These are phyloP conservation scores for Fusarium sp. DNA, from an alignment of 2,329 filamentous ascomycete genomes.

Conservation along the genomic window DNA sequence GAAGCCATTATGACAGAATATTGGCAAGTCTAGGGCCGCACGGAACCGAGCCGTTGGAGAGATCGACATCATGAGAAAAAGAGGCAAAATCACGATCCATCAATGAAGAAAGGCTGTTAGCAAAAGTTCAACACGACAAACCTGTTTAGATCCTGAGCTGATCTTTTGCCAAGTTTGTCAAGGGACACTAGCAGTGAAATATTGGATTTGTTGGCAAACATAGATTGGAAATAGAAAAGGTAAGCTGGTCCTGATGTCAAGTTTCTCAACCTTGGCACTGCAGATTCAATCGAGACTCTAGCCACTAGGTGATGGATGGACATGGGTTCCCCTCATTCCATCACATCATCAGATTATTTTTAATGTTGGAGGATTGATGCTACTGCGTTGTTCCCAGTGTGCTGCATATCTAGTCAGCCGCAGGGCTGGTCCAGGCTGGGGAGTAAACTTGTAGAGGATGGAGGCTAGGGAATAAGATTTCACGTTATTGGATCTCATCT, in stretches of 20 bases:
- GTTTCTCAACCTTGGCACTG: conserved; percentile 22
- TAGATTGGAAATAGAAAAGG: conserved; percentile 13
- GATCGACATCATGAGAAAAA: conserved; percentile 2
- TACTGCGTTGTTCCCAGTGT: not conserved
- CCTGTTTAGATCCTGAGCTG: conserved; percentile 18
- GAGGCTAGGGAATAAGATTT: conserved; percentile 7
- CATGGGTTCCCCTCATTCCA: conserved; percentile 31
- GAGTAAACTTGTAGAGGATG: conserved; percentile 2
- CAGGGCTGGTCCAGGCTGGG: not conserved
- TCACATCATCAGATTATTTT: conserved; percentile 18
- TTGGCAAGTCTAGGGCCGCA: not conserved
- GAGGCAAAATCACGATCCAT: conserved; percentile 14
- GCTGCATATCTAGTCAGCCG: conserved; percentile 26
- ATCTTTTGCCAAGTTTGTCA: not conserved
- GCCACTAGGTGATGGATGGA: conserved; percentile 10
- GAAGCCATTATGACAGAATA: conserved; percentile 2
- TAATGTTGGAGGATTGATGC: not conserved
- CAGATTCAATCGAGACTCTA: conserved; percentile 28
- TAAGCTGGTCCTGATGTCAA: conserved; percentile 15
- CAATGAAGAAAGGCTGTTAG: not conserved
- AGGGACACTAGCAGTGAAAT: conserved; percentile 20
- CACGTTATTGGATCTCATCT: not conserved
- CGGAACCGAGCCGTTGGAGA: conserved; percentile 11
- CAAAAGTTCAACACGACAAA: conserved; percentile 10
- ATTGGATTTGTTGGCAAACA: conserved; percentile 28